phyloP scores from a whole-genome alignment of 495 filamentous ascomycete genomes.

The Arthonia radiata region DNA sequence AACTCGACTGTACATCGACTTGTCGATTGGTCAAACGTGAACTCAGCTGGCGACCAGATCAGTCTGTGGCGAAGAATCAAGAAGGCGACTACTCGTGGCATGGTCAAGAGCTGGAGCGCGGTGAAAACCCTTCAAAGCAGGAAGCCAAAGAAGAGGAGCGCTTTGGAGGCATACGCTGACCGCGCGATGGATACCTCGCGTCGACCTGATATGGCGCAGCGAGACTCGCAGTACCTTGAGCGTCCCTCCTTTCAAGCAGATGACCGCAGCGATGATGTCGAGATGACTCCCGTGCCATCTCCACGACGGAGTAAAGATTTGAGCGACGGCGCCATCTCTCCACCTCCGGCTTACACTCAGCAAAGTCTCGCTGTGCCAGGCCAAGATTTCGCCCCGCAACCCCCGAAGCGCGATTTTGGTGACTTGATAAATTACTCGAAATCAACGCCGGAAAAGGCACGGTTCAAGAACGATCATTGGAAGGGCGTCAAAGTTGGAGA shows the following conservation, averaged over 20 bases:
- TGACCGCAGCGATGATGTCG: slow-evolving; percentile 33
- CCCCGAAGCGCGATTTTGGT: slow-evolving; percentile 22
- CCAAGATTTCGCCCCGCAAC: too few relatives aligned
- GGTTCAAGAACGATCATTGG: slow-evolving; percentile 84
- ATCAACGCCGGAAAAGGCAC: slow-evolving; percentile 32
- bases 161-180: slow-evolving; percentile 15
- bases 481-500: slow-evolving; percentile 92
- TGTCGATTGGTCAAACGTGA: slow-evolving; percentile 77
- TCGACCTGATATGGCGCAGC: slow-evolving; percentile 38
- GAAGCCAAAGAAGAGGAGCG: slow-evolving; percentile 12
- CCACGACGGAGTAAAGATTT: slow-evolving; percentile 31
- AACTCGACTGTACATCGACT: slow-evolving; percentile 86
- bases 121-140: slow-evolving; percentile 21
- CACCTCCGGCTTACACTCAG: too few relatives aligned
- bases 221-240: slow-evolving; percentile 32
- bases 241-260: slow-evolving; percentile 21
- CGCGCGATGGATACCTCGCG: slow-evolving; percentile 28
- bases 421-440: slow-evolving; percentile 39
- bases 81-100: slow-evolving; percentile 52
- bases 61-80: slow-evolving; percentile 75
- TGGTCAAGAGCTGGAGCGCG: slow-evolving; percentile 30
- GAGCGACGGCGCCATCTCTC: too few relatives aligned
- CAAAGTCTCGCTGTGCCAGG: too few relatives aligned
- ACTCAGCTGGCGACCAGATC: slow-evolving; percentile 66
- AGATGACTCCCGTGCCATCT: slow-evolving; percentile 89